Evolutionary conservation across 306 rosid genomes (phyloP), one percentile per base, ranked within the genome.

Genomic region (Gastrolobium bilobum): DNA sequence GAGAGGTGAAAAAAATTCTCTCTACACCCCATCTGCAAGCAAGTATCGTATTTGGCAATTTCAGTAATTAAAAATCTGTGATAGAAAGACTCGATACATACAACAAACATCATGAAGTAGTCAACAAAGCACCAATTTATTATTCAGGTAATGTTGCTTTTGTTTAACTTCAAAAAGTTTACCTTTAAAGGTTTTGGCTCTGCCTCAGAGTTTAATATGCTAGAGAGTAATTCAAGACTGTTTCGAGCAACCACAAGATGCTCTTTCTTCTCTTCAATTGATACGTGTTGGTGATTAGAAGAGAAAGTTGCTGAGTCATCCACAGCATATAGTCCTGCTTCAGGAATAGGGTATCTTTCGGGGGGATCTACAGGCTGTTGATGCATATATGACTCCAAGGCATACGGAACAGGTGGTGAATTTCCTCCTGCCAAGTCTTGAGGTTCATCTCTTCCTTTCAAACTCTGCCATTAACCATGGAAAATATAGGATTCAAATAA

Each of bases 141-240:
- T 59, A 20, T 58, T 60, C 48, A 51, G 58, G 8, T 56, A 66
- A 6, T 35, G 54, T 20, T 29, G 8, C 13, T 33, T 56, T 75
- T 31, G 5, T 75, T 44, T 9, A 37, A 29, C 56, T 46, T 72
- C 7, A 60, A 13, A 65, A 81, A 4, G 56, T 29, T 78, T 83
- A 92, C 97, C 97, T 92, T 89, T 48, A 90, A 75, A 75, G 86
- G 81, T 83, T 90, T 90, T 2, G 97, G 89, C 63, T 90, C 95
- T 5, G 87, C 83, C 70, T 90, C 95, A 31, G 90, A 79, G 67
- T 61, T 83, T 81, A 90, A 83, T 63, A 92, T 90, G 87, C 91
- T 83, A 38, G 97, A 81, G 68, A 92, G 89, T 71, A 92, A 73
- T 57, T 92, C 97, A 51, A 87, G 88, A 75, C 95, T 92, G 85